Evolutionary conservation across 2,329 filamentous ascomycete genomes (phyloP).

Genomic region (Ceratocystis smalleyi): DNA sequence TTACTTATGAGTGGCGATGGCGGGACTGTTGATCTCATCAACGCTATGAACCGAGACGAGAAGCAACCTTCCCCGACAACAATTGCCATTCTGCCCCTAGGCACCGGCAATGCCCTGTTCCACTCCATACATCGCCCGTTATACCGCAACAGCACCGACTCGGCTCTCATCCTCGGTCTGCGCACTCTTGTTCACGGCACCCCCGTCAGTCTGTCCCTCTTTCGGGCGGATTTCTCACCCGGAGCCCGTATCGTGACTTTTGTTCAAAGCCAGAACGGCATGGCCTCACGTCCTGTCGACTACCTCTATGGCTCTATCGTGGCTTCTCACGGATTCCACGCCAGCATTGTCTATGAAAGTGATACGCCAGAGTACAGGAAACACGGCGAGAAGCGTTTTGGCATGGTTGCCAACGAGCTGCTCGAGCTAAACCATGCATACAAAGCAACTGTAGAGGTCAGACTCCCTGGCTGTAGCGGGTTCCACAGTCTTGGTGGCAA

Average conservation of each 20-base stretch:
- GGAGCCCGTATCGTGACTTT: slow-evolving; percentile 36
- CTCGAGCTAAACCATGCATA: slow-evolving; percentile 42
- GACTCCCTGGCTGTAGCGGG: slow-evolving; percentile 16
- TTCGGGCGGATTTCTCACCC: slow-evolving; percentile 44
- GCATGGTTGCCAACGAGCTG: slow-evolving; percentile 66
- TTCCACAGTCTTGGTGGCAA: slow-evolving; percentile 18
- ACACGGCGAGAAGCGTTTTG: slow-evolving; percentile 63
- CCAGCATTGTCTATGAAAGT: slow-evolving; percentile 75
- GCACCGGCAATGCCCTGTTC: slow-evolving; percentile 51
- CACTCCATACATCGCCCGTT: slow-evolving; percentile 45
- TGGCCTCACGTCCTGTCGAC: slow-evolving; percentile 20
- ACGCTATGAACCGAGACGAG: slow-evolving; percentile 29
- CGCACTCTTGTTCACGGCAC: slow-evolving; percentile 45
- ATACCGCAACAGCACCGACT: slow-evolving; percentile 28
- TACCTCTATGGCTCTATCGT: slow-evolving; percentile 63
- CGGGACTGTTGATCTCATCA: slow-evolving; percentile 67
- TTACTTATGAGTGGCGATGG: slow-evolving; percentile 79
- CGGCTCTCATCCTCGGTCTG: slow-evolving; percentile 34
- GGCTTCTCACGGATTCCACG: slow-evolving; percentile 79
- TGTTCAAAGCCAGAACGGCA: slow-evolving; percentile 15
- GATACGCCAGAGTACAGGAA: slow-evolving; percentile 69
- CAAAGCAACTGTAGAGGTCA: slow-evolving; percentile 28
- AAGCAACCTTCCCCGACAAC: slow-evolving; percentile 24
- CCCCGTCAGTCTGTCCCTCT: slow-evolving; percentile 42
- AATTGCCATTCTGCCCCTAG: slow-evolving; percentile 42